Percentiles rank a stretch among this genome's conserved stretches.
Evolutionary conservation across 768 basidiomycete genomes (phyloP).

Genomic region (Macrolepiota dolichaula): DNA sequence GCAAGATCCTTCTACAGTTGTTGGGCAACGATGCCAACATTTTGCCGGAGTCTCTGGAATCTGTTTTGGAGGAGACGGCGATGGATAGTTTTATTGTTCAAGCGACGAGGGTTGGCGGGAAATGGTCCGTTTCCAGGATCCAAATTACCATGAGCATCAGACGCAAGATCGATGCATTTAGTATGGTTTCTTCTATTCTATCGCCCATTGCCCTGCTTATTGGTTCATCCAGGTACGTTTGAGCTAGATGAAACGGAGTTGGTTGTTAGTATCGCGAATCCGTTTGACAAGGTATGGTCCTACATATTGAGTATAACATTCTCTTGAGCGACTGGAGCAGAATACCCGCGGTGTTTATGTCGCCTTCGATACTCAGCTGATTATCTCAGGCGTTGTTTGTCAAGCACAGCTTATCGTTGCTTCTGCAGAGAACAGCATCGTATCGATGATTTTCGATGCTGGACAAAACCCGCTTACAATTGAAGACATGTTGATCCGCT

Average conservation of each 20-base stretch:
- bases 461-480: neutral
- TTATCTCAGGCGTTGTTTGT: too few species aligned
- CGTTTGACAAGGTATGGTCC: too few species aligned
- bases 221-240: too few species aligned
- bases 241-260: neutral
- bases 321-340: too few species aligned
- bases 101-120: neutral
- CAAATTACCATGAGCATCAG: neutral
- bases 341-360: too few species aligned
- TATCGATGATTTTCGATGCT: too few species aligned
- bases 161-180: neutral
- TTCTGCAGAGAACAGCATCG: too few species aligned
- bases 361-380: neutral
- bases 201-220: too few species aligned
- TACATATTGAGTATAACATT: too few species aligned
- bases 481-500: too few species aligned
- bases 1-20: neutral
- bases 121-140: neutral
- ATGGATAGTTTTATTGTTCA: neutral
- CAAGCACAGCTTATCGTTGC: too few species aligned
- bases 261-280: neutral
- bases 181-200: neutral
- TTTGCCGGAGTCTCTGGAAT: neutral
- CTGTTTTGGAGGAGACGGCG: neutral
- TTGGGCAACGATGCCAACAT: neutral